Evolutionary conservation across 2,329 filamentous ascomycete species (phyloP), one percentile per base, ranked within the genome.

Genomic region (Talaromyces verruculosus): DNA sequence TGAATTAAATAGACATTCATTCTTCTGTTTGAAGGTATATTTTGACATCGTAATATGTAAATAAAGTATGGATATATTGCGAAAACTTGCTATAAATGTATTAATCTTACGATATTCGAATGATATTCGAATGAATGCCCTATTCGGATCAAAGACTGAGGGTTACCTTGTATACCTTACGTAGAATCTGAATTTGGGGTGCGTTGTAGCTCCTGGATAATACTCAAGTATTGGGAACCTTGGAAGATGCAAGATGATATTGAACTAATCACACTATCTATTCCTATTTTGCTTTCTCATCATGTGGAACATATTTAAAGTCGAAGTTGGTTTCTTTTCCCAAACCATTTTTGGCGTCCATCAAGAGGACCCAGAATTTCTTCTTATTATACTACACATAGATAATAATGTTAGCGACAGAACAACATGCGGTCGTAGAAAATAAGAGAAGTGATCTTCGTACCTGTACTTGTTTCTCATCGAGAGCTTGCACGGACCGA

Each of bases 281-380:
- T 11, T 22, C n/a, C 19, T 22, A 45, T 22, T 47, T 47, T 19
- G 43, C 10, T 22, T 47, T 22, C 2, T 47, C 43, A 47, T 47
- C 61, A 4, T 53, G 25, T 63, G 61, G 61, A 43, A 64, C 43
- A 57, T 90, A 90, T 73, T 92, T 89, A 77, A 93, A 90, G 22
- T 89, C 86, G 72, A 92, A 93, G 8, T 79, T 81, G 1, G 85
- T 86, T 71, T 88, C 84, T 57, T 84, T 80, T 0, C 89, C 87
- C 7, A 93, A 80, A 0, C 88, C 90, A 64, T 82, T 85, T 63
- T 88, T 87, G 65, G 89, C 82, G 1, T 57, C 53, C 28, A 57
- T 57, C n/a, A 57, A n/a, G 53, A 35, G 33, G n/a, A 11, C 6
- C 53, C 53, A 57, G 30, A 57, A 35, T 19, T 30, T 35, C 5